These are phyloP conservation scores for Fraxinus xanthoxyloides DNA, from an alignment of 305 asterid species.

Conservation along the genomic window DNA sequence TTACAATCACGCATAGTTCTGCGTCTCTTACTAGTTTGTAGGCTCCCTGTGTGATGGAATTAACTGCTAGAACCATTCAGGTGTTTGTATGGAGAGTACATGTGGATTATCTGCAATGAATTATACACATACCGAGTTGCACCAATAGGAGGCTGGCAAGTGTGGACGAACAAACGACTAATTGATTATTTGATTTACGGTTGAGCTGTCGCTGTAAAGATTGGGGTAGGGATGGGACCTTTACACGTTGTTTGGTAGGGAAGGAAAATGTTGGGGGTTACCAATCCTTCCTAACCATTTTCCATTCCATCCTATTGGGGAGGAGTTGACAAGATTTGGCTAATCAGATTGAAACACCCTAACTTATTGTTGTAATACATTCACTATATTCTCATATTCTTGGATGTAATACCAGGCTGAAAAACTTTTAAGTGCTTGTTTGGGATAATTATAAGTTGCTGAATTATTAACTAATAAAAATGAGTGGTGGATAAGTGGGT, in stretches of 20 bases:
- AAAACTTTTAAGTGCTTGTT: background rate
- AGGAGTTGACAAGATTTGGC: background rate
- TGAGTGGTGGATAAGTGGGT: background rate
- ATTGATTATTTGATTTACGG: background rate
- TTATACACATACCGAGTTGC: background rate
- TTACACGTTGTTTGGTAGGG: background rate
- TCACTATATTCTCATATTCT: background rate
- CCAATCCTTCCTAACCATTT: background rate
- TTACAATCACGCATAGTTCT: conserved; percentile 8
- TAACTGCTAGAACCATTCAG: background rate
- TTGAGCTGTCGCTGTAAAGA: background rate
- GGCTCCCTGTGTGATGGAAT: background rate
- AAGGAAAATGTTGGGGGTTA: background rate
- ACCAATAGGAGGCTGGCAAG: background rate
- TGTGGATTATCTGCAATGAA: background rate
- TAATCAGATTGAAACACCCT: background rate
- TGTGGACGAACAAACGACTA: conserved; percentile 11
- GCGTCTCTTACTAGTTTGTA: conserved; percentile 6
- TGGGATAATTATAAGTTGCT: background rate
- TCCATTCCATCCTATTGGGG: background rate
- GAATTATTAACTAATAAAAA: background rate
- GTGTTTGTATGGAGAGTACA: background rate
- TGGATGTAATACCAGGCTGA: background rate
- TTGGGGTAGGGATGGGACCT: background rate
- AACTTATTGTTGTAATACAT: background rate